A percentile compares a stretch with the other conserved stretches of the same genome.
These are phyloP conservation scores for Ambrosia trifida DNA, from an alignment of 129 eudicot genomes.

Conservation along the genomic window DNA sequence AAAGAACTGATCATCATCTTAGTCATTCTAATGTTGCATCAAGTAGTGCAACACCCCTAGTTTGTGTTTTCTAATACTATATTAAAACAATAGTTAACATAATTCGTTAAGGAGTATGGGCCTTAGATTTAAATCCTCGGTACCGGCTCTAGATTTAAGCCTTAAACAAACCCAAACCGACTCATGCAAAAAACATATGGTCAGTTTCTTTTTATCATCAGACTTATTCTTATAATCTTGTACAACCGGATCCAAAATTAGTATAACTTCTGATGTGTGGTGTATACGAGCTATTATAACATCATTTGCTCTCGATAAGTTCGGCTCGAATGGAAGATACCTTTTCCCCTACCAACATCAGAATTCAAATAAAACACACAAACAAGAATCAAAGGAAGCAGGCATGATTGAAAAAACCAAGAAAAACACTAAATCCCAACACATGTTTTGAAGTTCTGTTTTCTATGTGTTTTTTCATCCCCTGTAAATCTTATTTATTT, in stretches of 20 bases:
- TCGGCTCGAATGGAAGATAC: background rate
- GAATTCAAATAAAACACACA: constrained; percentile 3
- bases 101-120: no score
- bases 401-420: constrained; percentile 28
- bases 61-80: no score
- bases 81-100: no score
- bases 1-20: no score
- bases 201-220: no score
- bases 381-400: constrained; percentile 30
- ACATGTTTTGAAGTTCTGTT: constrained; percentile 35
- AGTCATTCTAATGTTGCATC: no score
- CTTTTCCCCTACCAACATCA: constrained; percentile 6
- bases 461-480: constrained; percentile 14
- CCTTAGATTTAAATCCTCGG: no score
- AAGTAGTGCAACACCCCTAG: no score
- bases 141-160: no score
- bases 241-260: background rate
- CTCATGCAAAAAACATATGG: no score
- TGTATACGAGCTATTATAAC: constrained; percentile 14
- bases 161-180: no score
- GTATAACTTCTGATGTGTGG: background rate
- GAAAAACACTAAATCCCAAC: constrained; percentile 55
- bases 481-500: constrained; percentile 27
- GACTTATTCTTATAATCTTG: no score
- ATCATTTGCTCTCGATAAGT: constrained; percentile 8